Conservation (phyloP, 768 basidiomycete species). For the Mycena capillaripes region DNA sequence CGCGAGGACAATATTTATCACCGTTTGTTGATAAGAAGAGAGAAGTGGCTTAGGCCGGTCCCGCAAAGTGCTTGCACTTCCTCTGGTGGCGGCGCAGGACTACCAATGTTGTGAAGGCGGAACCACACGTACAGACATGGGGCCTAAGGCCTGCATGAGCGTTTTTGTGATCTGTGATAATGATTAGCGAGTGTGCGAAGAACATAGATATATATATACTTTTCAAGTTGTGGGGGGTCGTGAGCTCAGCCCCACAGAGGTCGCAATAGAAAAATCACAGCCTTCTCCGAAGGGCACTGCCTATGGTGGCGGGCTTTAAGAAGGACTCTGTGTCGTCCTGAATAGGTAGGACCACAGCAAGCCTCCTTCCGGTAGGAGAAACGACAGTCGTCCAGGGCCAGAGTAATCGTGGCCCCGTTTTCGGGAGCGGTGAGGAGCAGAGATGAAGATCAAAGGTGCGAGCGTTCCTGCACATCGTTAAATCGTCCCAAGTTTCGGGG, state of each 20-base stretch:
- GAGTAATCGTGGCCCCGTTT: neutral
- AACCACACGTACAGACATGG: neutral
- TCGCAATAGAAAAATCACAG: neutral
- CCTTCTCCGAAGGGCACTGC: neutral
- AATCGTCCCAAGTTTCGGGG: neutral
- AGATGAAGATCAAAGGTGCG: neutral
- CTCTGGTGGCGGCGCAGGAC: slow-evolving; percentile 5
- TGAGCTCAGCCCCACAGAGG: neutral
- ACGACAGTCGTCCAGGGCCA: neutral
- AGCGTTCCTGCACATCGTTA: neutral
- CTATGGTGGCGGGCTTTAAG: neutral
- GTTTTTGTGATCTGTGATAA: slow-evolving; percentile 12
- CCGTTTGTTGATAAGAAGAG: neutral
- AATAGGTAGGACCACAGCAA: neutral
- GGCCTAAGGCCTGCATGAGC: slow-evolving; percentile 5
- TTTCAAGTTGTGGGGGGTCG: slow-evolving; percentile 5
- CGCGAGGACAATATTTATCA: too few relatives aligned
- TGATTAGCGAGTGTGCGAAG: neutral
- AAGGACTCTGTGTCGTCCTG: too few relatives aligned
- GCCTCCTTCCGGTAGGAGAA: neutral
- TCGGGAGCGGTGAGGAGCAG: neutral
- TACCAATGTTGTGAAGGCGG: neutral
- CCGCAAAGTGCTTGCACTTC: neutral
- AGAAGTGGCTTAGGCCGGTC: neutral
- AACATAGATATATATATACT: neutral